Percentiles rank a stretch among this genome's conserved stretches.
phyloP scores from a whole-genome alignment of 129 eudicot species.

The Silybum marianum region DNA sequence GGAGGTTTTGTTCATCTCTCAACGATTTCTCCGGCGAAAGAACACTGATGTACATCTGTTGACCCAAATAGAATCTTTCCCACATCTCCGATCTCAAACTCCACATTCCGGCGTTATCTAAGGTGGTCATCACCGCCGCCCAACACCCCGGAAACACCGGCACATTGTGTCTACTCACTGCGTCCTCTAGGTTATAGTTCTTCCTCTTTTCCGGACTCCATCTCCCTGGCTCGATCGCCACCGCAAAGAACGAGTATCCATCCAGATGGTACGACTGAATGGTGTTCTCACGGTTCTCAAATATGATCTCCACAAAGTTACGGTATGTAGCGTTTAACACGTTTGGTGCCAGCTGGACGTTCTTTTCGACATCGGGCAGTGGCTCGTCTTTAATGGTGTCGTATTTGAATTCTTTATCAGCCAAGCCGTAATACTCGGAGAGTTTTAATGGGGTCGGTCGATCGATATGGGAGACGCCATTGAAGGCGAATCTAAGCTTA shows the following conservation, averaged over 20 bases:
- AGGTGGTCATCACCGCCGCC: slow-evolving; percentile 84
- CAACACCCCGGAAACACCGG: slow-evolving; percentile 87
- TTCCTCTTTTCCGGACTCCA: slow-evolving; percentile 87
- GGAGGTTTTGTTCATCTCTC: slow-evolving; percentile 78
- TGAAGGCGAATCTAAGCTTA: slow-evolving; percentile 73
- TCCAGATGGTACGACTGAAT: slow-evolving; percentile 68
- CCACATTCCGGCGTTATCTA: slow-evolving; percentile 97
- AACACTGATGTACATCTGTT: slow-evolving; percentile 71
- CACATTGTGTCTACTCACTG: slow-evolving; percentile 78
- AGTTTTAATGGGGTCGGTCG: slow-evolving; percentile 73
- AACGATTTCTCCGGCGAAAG: slow-evolving; percentile 67
- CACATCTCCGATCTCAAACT: slow-evolving; percentile 70
- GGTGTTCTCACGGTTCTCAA: slow-evolving; percentile 77
- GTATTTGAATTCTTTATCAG: slow-evolving; percentile 58
- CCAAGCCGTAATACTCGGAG: slow-evolving; percentile 58
- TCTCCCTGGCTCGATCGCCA: slow-evolving; percentile 71
- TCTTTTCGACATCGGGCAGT: slow-evolving; percentile 26
- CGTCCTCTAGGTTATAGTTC: slow-evolving; percentile 77
- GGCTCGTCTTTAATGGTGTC: slow-evolving; percentile 63
- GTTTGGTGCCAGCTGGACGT: slow-evolving; percentile 48
- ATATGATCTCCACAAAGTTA: slow-evolving; percentile 74
- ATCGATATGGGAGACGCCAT: slow-evolving; percentile 73
- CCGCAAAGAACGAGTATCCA: slow-evolving; percentile 87
- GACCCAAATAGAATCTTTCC: slow-evolving; percentile 81
- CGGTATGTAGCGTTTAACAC: slow-evolving; percentile 72